These are phyloP conservation scores for Sindora glabra DNA, from an alignment of 306 rosid genomes.

Conservation along the genomic window DNA sequence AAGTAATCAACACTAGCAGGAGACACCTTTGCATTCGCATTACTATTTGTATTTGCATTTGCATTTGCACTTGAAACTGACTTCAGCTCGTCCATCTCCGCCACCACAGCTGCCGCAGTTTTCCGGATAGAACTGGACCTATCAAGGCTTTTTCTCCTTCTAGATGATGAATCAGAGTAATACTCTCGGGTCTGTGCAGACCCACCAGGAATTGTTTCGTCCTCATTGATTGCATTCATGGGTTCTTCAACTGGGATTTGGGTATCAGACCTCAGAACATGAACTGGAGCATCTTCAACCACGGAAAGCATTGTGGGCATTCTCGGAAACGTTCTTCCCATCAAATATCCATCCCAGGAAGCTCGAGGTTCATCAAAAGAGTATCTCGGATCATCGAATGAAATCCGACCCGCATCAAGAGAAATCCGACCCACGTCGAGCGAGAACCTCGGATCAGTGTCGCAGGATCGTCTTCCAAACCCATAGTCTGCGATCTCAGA, in stretches of 20 bases:
- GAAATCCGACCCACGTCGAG: constrained; percentile 71
- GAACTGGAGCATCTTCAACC: constrained; percentile 89
- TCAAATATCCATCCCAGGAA: constrained; percentile 89
- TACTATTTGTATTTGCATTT: no score
- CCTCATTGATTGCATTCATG: constrained; percentile 35
- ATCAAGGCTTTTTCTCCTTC: constrained; percentile 87
- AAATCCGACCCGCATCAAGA: constrained; percentile 58
- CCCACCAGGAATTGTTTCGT: constrained; percentile 66
- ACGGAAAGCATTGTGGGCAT: constrained; percentile 93
- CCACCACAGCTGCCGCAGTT: constrained; percentile 92
- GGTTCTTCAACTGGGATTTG: constrained; percentile 84
- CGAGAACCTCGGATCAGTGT: constrained; percentile 92
- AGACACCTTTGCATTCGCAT: constrained; percentile 64
- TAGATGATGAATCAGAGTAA: constrained; percentile 64
- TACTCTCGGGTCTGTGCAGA: constrained; percentile 76
- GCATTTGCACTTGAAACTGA: constrained; percentile 64
- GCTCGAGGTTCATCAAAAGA: constrained; percentile 95
- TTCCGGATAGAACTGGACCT: constrained; percentile 82
- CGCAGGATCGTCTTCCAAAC: constrained; percentile 92
- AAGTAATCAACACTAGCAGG: constrained; percentile 51
- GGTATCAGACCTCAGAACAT: constrained; percentile 53
- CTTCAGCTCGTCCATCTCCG: constrained; percentile 83
- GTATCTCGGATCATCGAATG: constrained; percentile 81
- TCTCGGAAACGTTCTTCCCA: constrained; percentile 56
- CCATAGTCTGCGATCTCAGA: constrained; percentile 99